A percentile compares a stretch with the other conserved stretches of the same genome.
phyloP scores from a whole-genome alignment of 768 basidiomycete species.

The Lanmaoa rubissima region DNA sequence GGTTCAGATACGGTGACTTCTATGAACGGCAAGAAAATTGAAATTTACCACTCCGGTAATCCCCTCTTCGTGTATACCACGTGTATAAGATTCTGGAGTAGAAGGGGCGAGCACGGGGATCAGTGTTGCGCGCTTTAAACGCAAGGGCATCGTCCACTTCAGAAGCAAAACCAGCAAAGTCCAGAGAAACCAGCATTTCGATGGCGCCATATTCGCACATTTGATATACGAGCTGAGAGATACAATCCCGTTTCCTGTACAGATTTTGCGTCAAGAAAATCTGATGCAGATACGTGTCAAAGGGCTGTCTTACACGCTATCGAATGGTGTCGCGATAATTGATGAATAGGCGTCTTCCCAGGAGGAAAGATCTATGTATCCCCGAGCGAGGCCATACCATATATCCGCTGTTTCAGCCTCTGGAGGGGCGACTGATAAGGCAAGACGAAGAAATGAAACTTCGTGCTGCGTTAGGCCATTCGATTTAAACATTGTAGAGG shows the following conservation, averaged over 20 bases:
- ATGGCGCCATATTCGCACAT: conserved; percentile 92
- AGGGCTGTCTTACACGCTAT: conserved; percentile 64
- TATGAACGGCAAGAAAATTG: conserved; percentile 9
- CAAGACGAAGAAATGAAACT: conserved; percentile 73
- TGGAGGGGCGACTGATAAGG: conserved; percentile 64
- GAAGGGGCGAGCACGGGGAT: conserved; percentile 80
- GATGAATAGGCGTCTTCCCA: conserved; percentile 89
- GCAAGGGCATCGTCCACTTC: conserved; percentile 87
- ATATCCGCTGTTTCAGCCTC: conserved; percentile 60
- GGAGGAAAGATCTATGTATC: conserved; percentile 64
- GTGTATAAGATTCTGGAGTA: conserved; percentile 93
- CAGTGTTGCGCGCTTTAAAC: conserved; percentile 92
- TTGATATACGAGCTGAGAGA: conserved; percentile 78
- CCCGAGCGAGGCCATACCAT: conserved; percentile 78
- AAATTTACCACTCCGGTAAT: conserved; percentile 85
- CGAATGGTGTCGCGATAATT: conserved; percentile 70
- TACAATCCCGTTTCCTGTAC: conserved; percentile 75
- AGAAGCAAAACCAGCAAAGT: conserved; percentile 79
- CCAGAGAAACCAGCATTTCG: conserved; percentile 72
- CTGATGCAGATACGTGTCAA: conserved; percentile 4
- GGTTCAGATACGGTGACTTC: conserved; percentile 23
- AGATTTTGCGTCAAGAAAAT: conserved; percentile 9
- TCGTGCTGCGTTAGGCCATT: conserved; percentile 56
- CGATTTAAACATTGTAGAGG: conserved; percentile 69
- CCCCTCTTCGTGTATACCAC: conserved; percentile 85